Conservation (phyloP, 495 filamentous ascomycete species). For the Pyrenula massariospora region DNA sequence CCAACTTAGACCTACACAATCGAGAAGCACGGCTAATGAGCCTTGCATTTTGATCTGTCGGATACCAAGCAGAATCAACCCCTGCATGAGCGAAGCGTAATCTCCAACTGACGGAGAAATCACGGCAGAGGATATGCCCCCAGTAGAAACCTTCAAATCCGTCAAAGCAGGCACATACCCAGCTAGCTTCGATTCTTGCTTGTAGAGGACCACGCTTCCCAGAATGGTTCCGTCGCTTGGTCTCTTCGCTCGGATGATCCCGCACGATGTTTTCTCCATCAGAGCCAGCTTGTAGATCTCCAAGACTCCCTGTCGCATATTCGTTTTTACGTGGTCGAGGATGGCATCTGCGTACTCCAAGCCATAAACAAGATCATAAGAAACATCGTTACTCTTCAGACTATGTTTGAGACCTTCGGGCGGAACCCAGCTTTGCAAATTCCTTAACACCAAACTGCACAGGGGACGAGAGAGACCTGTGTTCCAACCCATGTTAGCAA, state of each 20-base stretch:
- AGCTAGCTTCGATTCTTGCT: constrained; percentile 51
- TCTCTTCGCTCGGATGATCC: constrained; percentile 71
- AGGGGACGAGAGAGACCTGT: constrained; percentile 48
- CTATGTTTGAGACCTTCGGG: constrained; percentile 62
- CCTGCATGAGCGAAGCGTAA: constrained; percentile 63
- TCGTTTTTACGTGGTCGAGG: constrained; percentile 61
- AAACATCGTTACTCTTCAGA: constrained; percentile 49
- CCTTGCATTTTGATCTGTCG: constrained; percentile 70
- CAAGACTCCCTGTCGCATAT: constrained; percentile 67
- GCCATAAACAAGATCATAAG: constrained; percentile 66
- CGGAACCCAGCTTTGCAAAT: constrained; percentile 59
- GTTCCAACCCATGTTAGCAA: constrained; percentile 62
- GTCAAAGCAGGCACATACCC: constrained; percentile 58
- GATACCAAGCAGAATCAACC: constrained; percentile 68
- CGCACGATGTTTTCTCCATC: constrained; percentile 57
- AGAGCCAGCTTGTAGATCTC: constrained; percentile 75
- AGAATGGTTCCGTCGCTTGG: constrained; percentile 54
- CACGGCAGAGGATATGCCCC: constrained; percentile 72
- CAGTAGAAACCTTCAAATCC: constrained; percentile 33
- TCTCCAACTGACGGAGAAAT: constrained; percentile 59
- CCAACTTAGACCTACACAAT: constrained; percentile 48
- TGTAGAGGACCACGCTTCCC: constrained; percentile 77
- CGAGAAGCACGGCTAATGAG: constrained; percentile 55
- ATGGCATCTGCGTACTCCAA: constrained; percentile 64
- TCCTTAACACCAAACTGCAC: constrained; percentile 53